Evolutionary conservation across 2,329 filamentous ascomycete species (phyloP), one percentile per base, ranked within the genome.

Genomic region (Trichophyton mentagrophytes): DNA sequence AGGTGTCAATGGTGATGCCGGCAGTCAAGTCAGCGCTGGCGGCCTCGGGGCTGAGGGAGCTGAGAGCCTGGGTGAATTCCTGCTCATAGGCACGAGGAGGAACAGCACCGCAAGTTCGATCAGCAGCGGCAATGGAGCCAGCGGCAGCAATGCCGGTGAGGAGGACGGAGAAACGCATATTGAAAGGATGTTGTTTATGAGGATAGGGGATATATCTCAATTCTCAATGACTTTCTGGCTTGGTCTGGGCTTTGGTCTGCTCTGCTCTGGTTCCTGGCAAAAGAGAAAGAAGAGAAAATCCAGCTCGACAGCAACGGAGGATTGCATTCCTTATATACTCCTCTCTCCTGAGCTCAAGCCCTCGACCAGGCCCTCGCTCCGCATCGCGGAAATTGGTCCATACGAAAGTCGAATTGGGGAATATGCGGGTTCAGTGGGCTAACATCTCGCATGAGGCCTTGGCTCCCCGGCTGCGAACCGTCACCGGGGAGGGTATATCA

Each of bases 1-100:
- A 74, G 30, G 73, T 68, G 40, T 75, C 69, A 36, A 79, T 66
- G 30, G 67, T 66, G 62, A 78, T 73, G 7, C 46, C 47, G 17
- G 58, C 17, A 30, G 44, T 33, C n/a, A 60, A 22, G 25, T 58
- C 53, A 42, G 42, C 25, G 33, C 33, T 38, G 38, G 36, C 53
- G 20, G 56, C 61, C 11, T 57, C 13, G 5, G 40, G 51, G 20
- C 51, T 51, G 8, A 62, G 17, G 42, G 47, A 5, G 20, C 33
- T 27, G 5, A 59, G 25, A 3, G 47, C 38, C 15, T 46, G 15
- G 17, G 60, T 25, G 58, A 62, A 62, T 15, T 62, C 61, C 11
- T 15, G 3, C 22, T 55, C 51, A 36, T 55, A 55, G 30, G 25
- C 51, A 11, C 42, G 27, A 13, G 61, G 27, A 53, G 61, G 61